phyloP scores from a whole-genome alignment of 169 alveolate species.

The Eimeria nieschulzi region DNA sequence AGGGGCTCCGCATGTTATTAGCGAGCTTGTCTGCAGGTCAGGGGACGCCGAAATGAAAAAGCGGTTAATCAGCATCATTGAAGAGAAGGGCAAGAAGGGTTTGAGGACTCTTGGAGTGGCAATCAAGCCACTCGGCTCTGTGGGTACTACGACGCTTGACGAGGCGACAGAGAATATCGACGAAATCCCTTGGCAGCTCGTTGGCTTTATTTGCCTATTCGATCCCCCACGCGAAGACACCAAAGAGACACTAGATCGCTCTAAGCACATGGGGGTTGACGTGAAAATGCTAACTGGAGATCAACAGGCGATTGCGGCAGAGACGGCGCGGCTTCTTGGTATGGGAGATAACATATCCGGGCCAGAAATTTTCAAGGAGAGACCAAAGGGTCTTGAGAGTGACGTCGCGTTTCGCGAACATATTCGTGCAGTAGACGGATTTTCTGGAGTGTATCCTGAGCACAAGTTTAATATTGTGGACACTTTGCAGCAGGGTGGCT shows the following conservation, averaged over 20 bases:
- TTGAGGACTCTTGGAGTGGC: conserved; percentile 77
- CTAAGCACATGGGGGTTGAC: conserved; percentile 83
- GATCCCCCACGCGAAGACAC: conserved; percentile 83
- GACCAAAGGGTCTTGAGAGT: conserved; percentile 63
- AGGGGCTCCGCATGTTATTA: conserved; percentile 81
- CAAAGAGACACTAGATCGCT: conserved; percentile 81
- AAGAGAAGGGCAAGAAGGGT: conserved; percentile 70
- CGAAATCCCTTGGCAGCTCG: conserved; percentile 73
- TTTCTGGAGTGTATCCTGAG: conserved; percentile 86
- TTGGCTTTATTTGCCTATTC: conserved; percentile 75
- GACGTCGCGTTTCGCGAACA: conserved; percentile 58
- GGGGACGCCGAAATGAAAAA: conserved; percentile 53
- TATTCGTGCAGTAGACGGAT: conserved; percentile 77
- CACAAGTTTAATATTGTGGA: conserved; percentile 88
- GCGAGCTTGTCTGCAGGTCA: conserved; percentile 75
- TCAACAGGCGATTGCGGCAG: conserved; percentile 84
- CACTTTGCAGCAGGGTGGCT: conserved; percentile 76
- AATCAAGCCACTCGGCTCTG: conserved; percentile 24
- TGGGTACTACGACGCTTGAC: conserved; percentile 42
- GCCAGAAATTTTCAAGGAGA: conserved; percentile 74
- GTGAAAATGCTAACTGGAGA: conserved; percentile 94
- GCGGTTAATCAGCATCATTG: conserved; percentile 67
- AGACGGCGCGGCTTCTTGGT: conserved; percentile 82
- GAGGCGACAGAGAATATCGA: conserved; percentile 28
- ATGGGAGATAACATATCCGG: conserved; percentile 80